Percentiles rank a stretch among this genome's conserved stretches.
Conservation (phyloP, 192 early-diverging fungal species). For the Powellomyces hirtus region DNA sequence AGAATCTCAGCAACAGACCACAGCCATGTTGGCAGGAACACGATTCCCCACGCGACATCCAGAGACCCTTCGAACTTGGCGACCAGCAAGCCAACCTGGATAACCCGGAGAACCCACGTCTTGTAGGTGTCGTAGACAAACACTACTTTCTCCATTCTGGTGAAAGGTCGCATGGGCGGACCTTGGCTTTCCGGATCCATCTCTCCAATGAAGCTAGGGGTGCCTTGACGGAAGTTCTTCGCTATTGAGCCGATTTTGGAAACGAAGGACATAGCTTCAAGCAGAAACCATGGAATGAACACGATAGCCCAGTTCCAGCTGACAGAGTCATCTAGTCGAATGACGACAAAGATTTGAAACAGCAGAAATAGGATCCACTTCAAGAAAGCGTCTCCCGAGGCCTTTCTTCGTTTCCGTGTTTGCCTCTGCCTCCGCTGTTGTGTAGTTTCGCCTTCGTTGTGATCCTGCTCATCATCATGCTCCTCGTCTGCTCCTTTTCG, state of each 20-base stretch:
- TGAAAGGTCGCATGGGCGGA: constrained; percentile 18
- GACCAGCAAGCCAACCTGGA: constrained; percentile 66
- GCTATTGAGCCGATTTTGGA: constrained; percentile 2
- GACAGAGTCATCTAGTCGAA: constrained; percentile 65
- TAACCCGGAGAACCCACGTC: constrained; percentile 67
- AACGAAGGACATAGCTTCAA: constrained; percentile 70
- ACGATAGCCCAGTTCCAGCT: constrained; percentile 63
- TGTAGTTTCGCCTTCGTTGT: constrained; percentile 22
- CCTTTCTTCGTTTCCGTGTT: constrained; percentile 35
- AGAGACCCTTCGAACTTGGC: constrained; percentile 36
- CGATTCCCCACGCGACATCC: constrained; percentile 27
- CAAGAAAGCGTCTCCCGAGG: constrained; percentile 22
- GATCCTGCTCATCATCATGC: constrained; percentile 41
- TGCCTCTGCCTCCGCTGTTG: constrained; percentile 11
- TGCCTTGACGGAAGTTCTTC: constrained; percentile 17
- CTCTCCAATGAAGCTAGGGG: not conserved
- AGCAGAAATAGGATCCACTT: constrained; percentile 54
- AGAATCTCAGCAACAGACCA: constrained; percentile 13
- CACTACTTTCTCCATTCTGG: constrained; percentile 25
- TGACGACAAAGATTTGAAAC: constrained; percentile 78
- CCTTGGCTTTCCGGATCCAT: constrained; percentile 27
- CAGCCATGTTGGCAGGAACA: constrained; percentile 37
- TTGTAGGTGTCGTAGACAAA: constrained; percentile 43
- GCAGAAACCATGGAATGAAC: constrained; percentile 79
- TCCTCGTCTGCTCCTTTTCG: constrained; percentile 51